Conservation (phyloP, 1,284 basidiomycete genomes). For the Cystobasidium sp. region DNA sequence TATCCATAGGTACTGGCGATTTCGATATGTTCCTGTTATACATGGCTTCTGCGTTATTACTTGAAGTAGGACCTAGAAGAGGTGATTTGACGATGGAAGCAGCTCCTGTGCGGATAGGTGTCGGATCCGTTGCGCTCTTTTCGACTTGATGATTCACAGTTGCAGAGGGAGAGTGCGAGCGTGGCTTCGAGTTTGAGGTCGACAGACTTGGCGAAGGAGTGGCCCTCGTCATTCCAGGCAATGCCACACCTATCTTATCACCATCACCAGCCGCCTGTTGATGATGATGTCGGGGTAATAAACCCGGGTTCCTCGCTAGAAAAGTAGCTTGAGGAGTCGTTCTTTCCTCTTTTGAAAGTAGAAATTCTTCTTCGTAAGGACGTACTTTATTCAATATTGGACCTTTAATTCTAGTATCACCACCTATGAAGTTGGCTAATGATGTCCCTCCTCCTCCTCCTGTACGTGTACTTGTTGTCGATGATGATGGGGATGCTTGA, state of each 20-base stretch:
- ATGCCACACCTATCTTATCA: slow-evolving; percentile 6
- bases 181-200: background rate
- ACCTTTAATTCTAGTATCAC: slow-evolving; percentile 35
- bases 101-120: background rate
- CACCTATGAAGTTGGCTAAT: slow-evolving; percentile 45
- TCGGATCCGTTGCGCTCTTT: slow-evolving; percentile 1
- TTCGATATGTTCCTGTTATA: slow-evolving; percentile 6
- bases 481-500: background rate
- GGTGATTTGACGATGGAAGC: slow-evolving; percentile 3
- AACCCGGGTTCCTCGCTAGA: slow-evolving; percentile 17
- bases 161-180: background rate
- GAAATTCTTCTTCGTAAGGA: slow-evolving; percentile 7
- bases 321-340: slow-evolving; percentile 29
- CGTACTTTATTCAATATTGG: slow-evolving; percentile 39
- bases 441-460: slow-evolving; percentile 20
- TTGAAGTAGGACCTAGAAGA: background rate
- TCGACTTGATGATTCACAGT: background rate
- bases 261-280: background rate
- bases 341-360: slow-evolving; percentile 16
- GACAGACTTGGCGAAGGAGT: background rate
- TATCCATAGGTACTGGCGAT: slow-evolving; percentile 15
- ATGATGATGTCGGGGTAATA: slow-evolving; percentile 9
- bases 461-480: background rate
- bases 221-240: slow-evolving; percentile 42
- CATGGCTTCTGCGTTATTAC: background rate